Base-by-base conservation (phyloP, 2,329 filamentous ascomycete genomes). In the Alternaria solani region DNA sequence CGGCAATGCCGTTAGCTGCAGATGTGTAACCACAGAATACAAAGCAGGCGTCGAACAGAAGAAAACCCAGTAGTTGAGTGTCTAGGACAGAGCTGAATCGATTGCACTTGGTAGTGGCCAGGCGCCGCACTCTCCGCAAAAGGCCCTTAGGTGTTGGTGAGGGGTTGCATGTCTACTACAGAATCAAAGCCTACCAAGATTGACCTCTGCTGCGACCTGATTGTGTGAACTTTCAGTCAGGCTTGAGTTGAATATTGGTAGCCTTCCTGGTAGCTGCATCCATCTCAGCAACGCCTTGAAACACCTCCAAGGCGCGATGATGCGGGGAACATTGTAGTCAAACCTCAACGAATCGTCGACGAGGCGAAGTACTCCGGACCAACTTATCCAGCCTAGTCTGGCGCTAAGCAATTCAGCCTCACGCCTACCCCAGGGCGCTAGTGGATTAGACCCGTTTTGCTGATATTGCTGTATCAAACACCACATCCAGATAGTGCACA, bases 361-460 rank as follows among this genome's bases (percentile, higher is more conserved):
- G 14, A 42, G 44, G 54, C 34, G 43, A 23, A 55, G 43, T 47
- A 23, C 2, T 25, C 32, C 39, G n/a, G 11, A 30, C 23, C 34
- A 16, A 54, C 16, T 48, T 43, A 18, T 36, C 34, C 39, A 30
- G 28, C 11, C 36, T 20, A 28, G 42, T 39, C 23, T 39, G 44
- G 53, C 39, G 55, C 49, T 56, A 53, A 36, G 23, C 26, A 14
- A 48, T 64, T 59, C 62, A 62, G 59, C 56, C 59, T 57, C 59
- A 61, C 49, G 36, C 25, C 28, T 44, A 32, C 58, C 52, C 54
- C 55, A 55, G 48, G 49, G 51, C 56, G 53, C 59, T 62, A 64
- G 36, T 25, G 38, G 5, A 62, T 44, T 62, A 62, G 42, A 57
- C 62, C 56, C 23, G 18, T 55, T 64, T 64, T 64, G 56, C 46